Percentiles rank a stretch among this genome's conserved stretches.
These are phyloP conservation scores for Cladosporium sp. DNA, from an alignment of 2,329 filamentous ascomycete genomes.

Conservation along the genomic window DNA sequence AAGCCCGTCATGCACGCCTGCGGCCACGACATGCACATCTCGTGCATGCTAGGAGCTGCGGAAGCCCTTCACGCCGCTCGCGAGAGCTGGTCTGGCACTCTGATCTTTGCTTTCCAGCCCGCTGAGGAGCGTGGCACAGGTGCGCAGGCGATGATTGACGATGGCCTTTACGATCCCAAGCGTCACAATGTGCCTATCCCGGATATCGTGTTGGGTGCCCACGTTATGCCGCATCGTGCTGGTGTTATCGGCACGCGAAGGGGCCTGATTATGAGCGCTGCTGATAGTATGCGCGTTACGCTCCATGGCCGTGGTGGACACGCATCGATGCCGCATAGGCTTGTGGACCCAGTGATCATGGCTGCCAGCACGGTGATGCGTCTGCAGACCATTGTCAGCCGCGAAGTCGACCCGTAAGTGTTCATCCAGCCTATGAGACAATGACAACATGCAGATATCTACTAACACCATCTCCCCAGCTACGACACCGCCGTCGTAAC, in stretches of 20 bases:
- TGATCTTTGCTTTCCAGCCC: slow-evolving; percentile 67
- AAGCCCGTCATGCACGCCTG: slow-evolving; percentile 68
- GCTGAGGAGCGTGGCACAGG: slow-evolving; percentile 65
- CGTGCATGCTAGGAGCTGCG: slow-evolving; percentile 57
- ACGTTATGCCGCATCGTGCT: slow-evolving; percentile 52
- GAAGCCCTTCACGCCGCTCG: slow-evolving; percentile 48
- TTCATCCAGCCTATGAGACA: too few species aligned
- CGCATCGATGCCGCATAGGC: slow-evolving; percentile 56
- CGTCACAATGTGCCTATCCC: slow-evolving; percentile 52
- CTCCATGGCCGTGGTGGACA: slow-evolving; percentile 61
- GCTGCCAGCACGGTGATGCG: slow-evolving; percentile 57
- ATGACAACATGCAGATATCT: background rate
- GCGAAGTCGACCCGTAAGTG: slow-evolving; percentile 49
- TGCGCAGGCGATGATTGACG: slow-evolving; percentile 63
- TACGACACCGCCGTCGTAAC: slow-evolving; percentile 58
- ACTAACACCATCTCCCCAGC: slow-evolving; percentile 6
- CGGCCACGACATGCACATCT: slow-evolving; percentile 67
- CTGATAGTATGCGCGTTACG: slow-evolving; percentile 48
- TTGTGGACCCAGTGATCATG: slow-evolving; percentile 60
- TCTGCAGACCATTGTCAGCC: slow-evolving; percentile 57
- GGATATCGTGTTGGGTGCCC: slow-evolving; percentile 58
- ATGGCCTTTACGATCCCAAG: slow-evolving; percentile 53
- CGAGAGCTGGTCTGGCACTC: slow-evolving; percentile 60
- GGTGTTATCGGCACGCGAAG: slow-evolving; percentile 45
- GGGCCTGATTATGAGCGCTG: slow-evolving; percentile 44